Conservation (phyloP, 805 yeast species). For the Hanseniaspora lindneri region DNA sequence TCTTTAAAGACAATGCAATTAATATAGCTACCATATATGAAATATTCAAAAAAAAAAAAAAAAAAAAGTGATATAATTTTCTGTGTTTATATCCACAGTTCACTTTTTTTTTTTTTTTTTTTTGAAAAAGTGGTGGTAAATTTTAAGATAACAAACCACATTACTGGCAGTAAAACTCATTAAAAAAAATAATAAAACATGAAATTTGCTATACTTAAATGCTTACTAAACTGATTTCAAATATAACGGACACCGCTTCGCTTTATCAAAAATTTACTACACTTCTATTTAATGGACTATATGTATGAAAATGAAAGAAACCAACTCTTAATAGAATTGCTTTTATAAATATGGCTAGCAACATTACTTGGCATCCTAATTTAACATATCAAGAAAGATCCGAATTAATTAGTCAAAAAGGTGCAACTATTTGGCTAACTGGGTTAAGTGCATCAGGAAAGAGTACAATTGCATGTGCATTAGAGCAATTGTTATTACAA, state of each 20-base stretch:
- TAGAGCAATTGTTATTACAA: slow-evolving; percentile 69
- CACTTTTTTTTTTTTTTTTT: slow-evolving; percentile 28
- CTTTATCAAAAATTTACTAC: too few relatives aligned
- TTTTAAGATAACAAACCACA: background rate
- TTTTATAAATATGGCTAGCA: slow-evolving; percentile 61
- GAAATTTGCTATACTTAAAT: too few relatives aligned
- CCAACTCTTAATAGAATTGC: background rate
- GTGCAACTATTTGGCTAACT: slow-evolving; percentile 89
- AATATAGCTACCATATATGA: too few relatives aligned
- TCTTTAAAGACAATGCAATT: too few relatives aligned
- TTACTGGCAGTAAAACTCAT: background rate
- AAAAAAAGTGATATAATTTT: too few relatives aligned
- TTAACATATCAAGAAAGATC: slow-evolving; percentile 73
- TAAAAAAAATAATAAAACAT: too few relatives aligned
- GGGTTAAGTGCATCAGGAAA: slow-evolving; percentile 94
- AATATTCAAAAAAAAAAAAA: too few relatives aligned
- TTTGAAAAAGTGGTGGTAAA: background rate
- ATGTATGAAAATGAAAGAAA: background rate
- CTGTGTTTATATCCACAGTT: slow-evolving; percentile 45
- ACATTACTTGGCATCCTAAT: slow-evolving; percentile 93
- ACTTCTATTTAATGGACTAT: background rate
- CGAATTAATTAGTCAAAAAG: slow-evolving; percentile 60
- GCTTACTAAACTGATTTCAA: too few relatives aligned
- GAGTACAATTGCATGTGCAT: slow-evolving; percentile 86
- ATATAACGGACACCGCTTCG: too few relatives aligned